Evolutionary conservation across 306 rosid genomes (phyloP).

Genomic region (Cucumis cinereus): DNA sequence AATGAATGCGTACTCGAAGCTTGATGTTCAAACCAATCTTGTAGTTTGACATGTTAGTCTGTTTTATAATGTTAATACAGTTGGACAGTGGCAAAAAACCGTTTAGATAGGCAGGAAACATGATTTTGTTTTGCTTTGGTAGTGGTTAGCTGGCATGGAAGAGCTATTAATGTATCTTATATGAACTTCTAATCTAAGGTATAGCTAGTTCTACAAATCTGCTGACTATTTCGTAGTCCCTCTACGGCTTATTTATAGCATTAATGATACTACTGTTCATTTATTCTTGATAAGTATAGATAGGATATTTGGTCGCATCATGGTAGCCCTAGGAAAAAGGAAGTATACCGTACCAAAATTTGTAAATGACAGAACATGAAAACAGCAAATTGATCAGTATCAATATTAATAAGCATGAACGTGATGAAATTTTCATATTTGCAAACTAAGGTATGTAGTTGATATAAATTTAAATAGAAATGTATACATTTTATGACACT

Average conservation of each 20-base stretch:
- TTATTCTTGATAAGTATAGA: neutral
- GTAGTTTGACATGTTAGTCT: neutral
- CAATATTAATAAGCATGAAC: too few species aligned
- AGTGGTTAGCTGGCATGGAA: neutral
- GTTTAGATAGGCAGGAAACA: neutral
- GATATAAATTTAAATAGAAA: neutral
- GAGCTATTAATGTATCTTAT: neutral
- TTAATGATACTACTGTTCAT: neutral
- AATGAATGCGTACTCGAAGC: conserved; percentile 4
- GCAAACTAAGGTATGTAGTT: neutral
- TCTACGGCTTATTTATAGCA: neutral
- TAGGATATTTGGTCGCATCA: too few species aligned
- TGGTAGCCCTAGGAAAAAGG: too few species aligned
- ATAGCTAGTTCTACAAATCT: neutral
- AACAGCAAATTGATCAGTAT: too few species aligned
- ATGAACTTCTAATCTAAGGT: neutral
- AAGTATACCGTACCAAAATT: too few species aligned
- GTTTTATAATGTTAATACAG: conserved; percentile 4
- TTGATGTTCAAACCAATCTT: neutral
- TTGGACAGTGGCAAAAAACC: neutral
- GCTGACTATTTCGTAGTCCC: neutral
- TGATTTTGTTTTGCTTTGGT: conserved; percentile 2
- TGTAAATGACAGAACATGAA: too few species aligned
- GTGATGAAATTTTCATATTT: neutral
- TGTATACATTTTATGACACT: neutral